A percentile compares a stretch with the other conserved stretches of the same genome.
phyloP scores from a whole-genome alignment of 192 early-diverging fungal species.

The Coemansia sp. region DNA sequence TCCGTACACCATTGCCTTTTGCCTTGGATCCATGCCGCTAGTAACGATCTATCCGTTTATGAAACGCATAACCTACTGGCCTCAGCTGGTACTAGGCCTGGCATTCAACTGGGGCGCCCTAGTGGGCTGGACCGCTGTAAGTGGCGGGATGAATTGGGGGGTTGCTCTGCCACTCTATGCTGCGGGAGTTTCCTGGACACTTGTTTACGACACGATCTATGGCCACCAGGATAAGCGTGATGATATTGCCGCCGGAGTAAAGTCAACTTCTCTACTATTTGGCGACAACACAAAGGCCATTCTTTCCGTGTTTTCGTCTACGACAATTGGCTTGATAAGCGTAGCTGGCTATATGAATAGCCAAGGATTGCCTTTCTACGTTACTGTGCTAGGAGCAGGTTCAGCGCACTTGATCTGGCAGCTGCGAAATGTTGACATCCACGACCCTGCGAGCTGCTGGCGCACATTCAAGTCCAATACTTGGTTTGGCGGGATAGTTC shows the following conservation, averaged over 20 bases:
- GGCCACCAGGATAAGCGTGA: conserved; percentile 95
- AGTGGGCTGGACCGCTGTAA: conserved; percentile 82
- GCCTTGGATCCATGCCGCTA: conserved; percentile 74
- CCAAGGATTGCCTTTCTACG: conserved; percentile 71
- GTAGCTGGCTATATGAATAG: conserved; percentile 79
- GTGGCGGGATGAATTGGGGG: conserved; percentile 61
- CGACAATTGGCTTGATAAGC: conserved; percentile 65
- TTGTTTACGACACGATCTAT: conserved; percentile 96
- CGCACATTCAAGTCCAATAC: conserved; percentile 76
- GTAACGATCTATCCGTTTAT: conserved; percentile 85
- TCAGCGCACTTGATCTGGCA: conserved; percentile 83
- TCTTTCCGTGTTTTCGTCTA: conserved; percentile 69
- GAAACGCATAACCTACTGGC: conserved; percentile 97
- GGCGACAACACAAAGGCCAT: conserved; percentile 66
- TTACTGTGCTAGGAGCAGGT: conserved; percentile 68
- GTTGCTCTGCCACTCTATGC: conserved; percentile 81
- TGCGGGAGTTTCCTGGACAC: conserved; percentile 87
- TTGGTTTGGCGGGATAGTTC: conserved; percentile 76
- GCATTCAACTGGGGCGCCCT: conserved; percentile 95
- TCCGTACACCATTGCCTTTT: conserved; percentile 79
- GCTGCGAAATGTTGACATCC: conserved; percentile 65
- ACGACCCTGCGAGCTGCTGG: conserved; percentile 66
- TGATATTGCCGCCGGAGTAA: conserved; percentile 81
- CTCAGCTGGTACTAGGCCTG: conserved; percentile 83
- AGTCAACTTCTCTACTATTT: conserved; percentile 89